These are phyloP conservation scores for Royoungia palumana DNA, from an alignment of 768 basidiomycete genomes.

Conservation along the genomic window DNA sequence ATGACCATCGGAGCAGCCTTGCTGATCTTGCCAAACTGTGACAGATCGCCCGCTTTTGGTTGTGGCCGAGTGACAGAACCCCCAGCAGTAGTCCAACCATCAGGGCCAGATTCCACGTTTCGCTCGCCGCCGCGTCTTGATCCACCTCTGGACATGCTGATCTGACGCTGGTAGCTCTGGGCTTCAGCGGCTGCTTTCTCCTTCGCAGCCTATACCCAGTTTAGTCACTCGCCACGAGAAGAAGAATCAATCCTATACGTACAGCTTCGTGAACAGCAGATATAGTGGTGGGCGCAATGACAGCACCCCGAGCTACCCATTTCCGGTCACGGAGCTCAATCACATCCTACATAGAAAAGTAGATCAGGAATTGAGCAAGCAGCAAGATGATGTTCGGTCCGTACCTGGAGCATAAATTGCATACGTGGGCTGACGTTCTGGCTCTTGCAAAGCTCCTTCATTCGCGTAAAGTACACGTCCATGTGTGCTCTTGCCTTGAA, in stretches of 20 bases:
- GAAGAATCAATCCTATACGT: conserved; percentile 30
- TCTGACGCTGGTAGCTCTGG: conserved; percentile 54
- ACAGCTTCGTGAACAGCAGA: conserved; percentile 87
- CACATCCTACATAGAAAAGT: conserved; percentile 61
- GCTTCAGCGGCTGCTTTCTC: conserved; percentile 69
- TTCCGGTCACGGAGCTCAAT: conserved; percentile 81
- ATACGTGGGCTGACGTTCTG: conserved; percentile 78
- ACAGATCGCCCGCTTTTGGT: conserved; percentile 80
- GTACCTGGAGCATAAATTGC: conserved; percentile 92
- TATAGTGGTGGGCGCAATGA: conserved; percentile 81
- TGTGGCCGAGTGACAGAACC: conserved; percentile 50
- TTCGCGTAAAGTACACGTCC: conserved; percentile 90
- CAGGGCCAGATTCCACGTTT: conserved; percentile 60
- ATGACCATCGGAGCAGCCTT: conserved; percentile 69
- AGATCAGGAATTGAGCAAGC: not conserved
- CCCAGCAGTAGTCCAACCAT: conserved; percentile 85
- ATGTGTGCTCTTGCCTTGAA: conserved; percentile 79
- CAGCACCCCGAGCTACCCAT: conserved; percentile 71
- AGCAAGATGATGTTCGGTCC: conserved; percentile 21
- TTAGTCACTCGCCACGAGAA: conserved; percentile 1
- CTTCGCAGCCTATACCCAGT: conserved; percentile 61
- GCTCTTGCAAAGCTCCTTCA: conserved; percentile 79
- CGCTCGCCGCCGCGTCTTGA: conserved; percentile 83
- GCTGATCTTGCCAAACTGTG: conserved; percentile 85
- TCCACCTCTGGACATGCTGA: conserved; percentile 85